Evolutionary conservation across 441 rosid species (phyloP).

Genomic region (Iberis amara): DNA sequence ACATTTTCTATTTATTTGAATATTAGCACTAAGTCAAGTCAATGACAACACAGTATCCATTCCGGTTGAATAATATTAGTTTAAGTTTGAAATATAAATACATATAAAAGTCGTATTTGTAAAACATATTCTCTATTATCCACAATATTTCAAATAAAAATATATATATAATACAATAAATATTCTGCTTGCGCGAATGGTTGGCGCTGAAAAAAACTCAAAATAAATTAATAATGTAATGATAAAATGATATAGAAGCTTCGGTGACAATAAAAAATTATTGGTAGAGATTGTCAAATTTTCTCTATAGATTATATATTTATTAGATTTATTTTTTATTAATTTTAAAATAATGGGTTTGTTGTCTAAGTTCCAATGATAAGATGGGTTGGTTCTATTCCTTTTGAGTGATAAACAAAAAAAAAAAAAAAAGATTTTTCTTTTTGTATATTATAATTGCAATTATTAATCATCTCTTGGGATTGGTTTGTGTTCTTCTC

Average conservation of each 20-base stretch:
- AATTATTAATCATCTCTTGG: constrained; percentile 28
- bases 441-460: constrained; percentile 3
- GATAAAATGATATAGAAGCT: constrained; percentile 22
- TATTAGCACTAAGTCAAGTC: constrained; percentile 33
- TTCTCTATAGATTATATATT: too few relatives aligned
- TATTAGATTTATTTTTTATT: background rate
- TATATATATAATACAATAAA: background rate
- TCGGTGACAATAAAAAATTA: constrained; percentile 23
- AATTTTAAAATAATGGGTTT: constrained; percentile 20
- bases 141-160: background rate
- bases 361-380: constrained; percentile 36
- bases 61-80: background rate
- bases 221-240: background rate
- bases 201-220: constrained; percentile 22
- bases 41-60: constrained; percentile 29
- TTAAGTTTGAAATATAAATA: constrained; percentile 1
- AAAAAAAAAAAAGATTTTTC: background rate
- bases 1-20: constrained; percentile 8
- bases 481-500: constrained; percentile 28
- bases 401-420: constrained; percentile 17
- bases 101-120: constrained; percentile 21
- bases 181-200: constrained; percentile 29
- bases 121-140: constrained; percentile 20
- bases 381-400: constrained; percentile 33
- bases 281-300: constrained; percentile 28